phyloP scores from a whole-genome alignment of 176 grass and related monocot species.

The Alloteropsis semialata region DNA sequence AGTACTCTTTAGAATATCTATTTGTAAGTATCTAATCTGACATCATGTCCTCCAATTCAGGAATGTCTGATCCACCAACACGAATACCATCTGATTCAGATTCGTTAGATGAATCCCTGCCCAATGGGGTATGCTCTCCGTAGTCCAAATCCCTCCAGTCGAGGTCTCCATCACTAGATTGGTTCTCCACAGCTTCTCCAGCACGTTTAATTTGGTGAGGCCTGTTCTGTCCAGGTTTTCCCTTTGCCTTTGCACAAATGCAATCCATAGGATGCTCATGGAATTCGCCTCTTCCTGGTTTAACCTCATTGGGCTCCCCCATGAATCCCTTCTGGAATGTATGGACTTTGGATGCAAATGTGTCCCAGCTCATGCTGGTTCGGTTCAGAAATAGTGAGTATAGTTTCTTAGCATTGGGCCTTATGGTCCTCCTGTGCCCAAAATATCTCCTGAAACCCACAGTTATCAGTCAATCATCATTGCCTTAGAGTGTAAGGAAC shows the following conservation, averaged over 20 bases:
- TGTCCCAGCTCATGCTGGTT: constrained; percentile 76
- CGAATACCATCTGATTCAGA: constrained; percentile 45
- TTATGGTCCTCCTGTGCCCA: constrained; percentile 93
- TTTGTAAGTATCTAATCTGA: constrained; percentile 50
- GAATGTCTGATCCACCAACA: constrained; percentile 44
- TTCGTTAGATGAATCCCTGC: constrained; percentile 41
- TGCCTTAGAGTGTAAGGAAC: constrained; percentile 10
- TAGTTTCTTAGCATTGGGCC: constrained; percentile 93
- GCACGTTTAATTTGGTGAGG: constrained; percentile 11
- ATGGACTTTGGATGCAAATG: constrained; percentile 74
- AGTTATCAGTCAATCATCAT: constrained; percentile 30
- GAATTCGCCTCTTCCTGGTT: constrained; percentile 84
- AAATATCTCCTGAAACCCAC: constrained; percentile 87
- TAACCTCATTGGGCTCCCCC: constrained; percentile 92
- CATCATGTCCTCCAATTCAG: constrained; percentile 57
- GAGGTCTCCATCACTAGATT: constrained; percentile 37
- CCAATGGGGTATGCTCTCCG: constrained; percentile 67
- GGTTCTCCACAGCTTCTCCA: constrained; percentile 33
- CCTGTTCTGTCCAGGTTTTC: constrained; percentile 23
- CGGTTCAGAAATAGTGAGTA: constrained; percentile 75
- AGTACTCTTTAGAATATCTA: too few species aligned
- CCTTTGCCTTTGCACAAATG: constrained; percentile 59
- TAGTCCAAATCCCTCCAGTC: constrained; percentile 84
- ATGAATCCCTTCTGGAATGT: constrained; percentile 79
- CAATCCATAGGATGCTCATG: constrained; percentile 87